Conservation (phyloP, 2,329 filamentous ascomycete species). For the Coniella vitis region DNA sequence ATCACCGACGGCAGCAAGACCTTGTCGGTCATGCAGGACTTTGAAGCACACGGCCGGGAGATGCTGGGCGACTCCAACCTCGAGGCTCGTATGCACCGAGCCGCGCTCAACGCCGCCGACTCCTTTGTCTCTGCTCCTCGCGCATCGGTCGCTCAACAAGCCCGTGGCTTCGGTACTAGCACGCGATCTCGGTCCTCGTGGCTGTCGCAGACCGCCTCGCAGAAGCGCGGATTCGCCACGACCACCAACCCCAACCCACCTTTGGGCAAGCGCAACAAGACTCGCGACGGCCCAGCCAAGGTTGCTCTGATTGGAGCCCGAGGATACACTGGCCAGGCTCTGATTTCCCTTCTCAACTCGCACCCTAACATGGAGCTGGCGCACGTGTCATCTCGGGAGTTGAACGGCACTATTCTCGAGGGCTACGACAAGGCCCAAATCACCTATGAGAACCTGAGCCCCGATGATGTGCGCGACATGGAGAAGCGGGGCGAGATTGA, state of each 20-base stretch:
- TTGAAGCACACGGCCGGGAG: conserved; percentile 71
- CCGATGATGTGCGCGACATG: conserved; percentile 81
- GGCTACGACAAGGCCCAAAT: conserved; percentile 90
- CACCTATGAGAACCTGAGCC: conserved; percentile 81
- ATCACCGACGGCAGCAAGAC: conserved; percentile 77
- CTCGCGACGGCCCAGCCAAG: conserved; percentile 70
- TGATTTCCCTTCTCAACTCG: conserved; percentile 78
- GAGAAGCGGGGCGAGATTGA: conserved; percentile 80
- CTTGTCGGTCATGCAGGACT: conserved; percentile 75
- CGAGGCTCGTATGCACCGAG: conserved; percentile 74
- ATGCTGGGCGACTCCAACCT: conserved; percentile 89
- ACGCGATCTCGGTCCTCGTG: conserved; percentile 26
- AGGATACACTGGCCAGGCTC: conserved; percentile 87
- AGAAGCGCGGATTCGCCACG: conserved; percentile 46
- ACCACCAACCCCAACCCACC: conserved; percentile 85
- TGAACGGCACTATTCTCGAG: conserved; percentile 77
- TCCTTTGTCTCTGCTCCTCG: conserved; percentile 27
- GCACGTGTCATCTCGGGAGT: conserved; percentile 89
- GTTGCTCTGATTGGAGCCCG: conserved; percentile 86
- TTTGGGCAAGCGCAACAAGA: conserved; percentile 79
- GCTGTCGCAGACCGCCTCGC: conserved; percentile 7
- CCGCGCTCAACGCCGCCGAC: conserved; percentile 51
- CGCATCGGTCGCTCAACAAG: conserved; percentile 42
- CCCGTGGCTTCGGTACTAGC: conserved; percentile 60
- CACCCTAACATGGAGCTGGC: conserved; percentile 87